Conservation (phyloP, 2,329 filamentous ascomycete species). For the Macrophomina phaseolina region DNA sequence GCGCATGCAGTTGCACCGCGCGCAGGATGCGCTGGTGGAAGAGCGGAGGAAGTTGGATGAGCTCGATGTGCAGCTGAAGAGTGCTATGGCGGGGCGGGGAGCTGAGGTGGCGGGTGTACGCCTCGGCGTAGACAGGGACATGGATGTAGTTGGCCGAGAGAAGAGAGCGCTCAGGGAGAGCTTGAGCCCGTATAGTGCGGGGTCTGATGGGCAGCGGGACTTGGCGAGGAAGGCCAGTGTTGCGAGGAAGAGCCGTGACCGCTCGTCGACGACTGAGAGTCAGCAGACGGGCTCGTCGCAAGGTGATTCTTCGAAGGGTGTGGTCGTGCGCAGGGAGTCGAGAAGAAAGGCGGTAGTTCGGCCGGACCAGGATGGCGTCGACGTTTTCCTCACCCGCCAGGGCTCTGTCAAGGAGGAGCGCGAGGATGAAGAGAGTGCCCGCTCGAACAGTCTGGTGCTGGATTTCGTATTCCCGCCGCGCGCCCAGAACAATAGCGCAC, state of each 20-base stretch:
- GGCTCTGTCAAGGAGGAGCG: not conserved
- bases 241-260: not conserved
- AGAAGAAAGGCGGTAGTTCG: too few species aligned
- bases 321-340: too few species aligned
- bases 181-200: not conserved
- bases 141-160: not conserved
- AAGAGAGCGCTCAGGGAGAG: constrained; percentile 3
- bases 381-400: too few species aligned
- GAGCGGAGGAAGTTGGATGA: not conserved
- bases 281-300: too few species aligned
- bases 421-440: not conserved
- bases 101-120: too few species aligned
- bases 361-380: too few species aligned
- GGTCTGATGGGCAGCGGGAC: not conserved
- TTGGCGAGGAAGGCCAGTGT: not conserved
- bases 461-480: not conserved
- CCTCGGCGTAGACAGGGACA: too few species aligned
- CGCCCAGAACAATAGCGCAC: too few species aligned
- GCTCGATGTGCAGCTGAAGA: not conserved
- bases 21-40: not conserved
- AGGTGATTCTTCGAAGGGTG: too few species aligned
- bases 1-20: not conserved
- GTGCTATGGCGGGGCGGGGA: fast-evolving
- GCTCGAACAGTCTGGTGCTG: not conserved
- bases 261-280: too few species aligned